Conservation (phyloP, 257 asterid species). For the Osmanthus fragrans region DNA sequence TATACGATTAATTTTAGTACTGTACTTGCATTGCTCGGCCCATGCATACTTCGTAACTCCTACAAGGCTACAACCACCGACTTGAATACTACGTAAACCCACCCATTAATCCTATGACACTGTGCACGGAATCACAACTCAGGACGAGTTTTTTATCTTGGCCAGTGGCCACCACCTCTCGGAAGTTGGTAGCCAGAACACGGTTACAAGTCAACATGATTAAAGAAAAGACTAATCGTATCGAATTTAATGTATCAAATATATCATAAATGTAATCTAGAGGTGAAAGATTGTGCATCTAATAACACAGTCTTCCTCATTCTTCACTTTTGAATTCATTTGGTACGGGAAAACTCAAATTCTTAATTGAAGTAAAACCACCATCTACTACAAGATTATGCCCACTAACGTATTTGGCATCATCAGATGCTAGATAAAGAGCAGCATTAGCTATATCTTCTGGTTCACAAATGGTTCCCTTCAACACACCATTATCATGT, state of each 20-base stretch:
- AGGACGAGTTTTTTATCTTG: too few relatives aligned
- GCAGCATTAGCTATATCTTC: constrained; percentile 80
- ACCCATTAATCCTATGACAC: too few relatives aligned
- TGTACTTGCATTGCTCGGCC: too few relatives aligned
- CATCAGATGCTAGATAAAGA: constrained; percentile 68
- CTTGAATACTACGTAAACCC: too few relatives aligned
- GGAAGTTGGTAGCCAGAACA: too few relatives aligned
- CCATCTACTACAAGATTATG: constrained; percentile 91
- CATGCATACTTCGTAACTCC: too few relatives aligned
- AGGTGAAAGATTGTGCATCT: not conserved
- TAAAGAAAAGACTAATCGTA: too few relatives aligned
- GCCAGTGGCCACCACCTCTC: too few relatives aligned
- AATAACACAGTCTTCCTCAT: not conserved
- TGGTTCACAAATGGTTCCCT: constrained; percentile 65
- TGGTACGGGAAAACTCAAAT: constrained; percentile 27
- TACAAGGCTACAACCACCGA: too few relatives aligned
- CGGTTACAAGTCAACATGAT: too few relatives aligned
- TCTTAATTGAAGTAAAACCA: constrained; percentile 50
- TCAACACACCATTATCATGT: constrained; percentile 48
- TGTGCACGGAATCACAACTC: too few relatives aligned
- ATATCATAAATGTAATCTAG: not conserved
- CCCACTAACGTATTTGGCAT: constrained; percentile 77
- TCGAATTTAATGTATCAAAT: not conserved
- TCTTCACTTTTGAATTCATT: constrained; percentile 8
- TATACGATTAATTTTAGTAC: too few relatives aligned